Evolutionary conservation across 1,139 yeast species (phyloP).

Genomic region (Candida smagusa): DNA sequence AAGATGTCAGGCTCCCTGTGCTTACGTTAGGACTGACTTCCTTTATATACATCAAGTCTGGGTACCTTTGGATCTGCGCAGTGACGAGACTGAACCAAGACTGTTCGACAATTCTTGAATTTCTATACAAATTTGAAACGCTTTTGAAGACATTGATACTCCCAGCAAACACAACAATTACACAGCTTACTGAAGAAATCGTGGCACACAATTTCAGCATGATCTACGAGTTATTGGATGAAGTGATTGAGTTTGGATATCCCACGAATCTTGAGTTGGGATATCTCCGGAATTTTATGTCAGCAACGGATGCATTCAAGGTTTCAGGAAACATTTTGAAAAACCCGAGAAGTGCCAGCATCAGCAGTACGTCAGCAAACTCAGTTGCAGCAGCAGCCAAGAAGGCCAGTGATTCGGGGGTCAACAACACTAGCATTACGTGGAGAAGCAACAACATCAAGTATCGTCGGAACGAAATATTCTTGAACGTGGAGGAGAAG

Average conservation of each 20-base stretch:
- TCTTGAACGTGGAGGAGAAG: slow-evolving; percentile 72
- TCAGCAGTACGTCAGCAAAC: neutral
- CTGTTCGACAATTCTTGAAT: slow-evolving; percentile 77
- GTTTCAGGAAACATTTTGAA: slow-evolving; percentile 7
- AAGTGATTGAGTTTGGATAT: slow-evolving; percentile 76
- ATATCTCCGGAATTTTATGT: slow-evolving; percentile 26
- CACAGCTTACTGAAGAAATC: slow-evolving; percentile 23
- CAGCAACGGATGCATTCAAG: slow-evolving; percentile 25
- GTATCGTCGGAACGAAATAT: slow-evolving; percentile 80
- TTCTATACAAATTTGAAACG: slow-evolving; percentile 60
- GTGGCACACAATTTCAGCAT: slow-evolving; percentile 54
- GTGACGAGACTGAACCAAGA: slow-evolving; percentile 88
- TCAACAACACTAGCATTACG: slow-evolving; percentile 25
- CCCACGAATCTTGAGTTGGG: slow-evolving; percentile 67
- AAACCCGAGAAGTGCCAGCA: slow-evolving; percentile 4
- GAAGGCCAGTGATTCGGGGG: slow-evolving; percentile 1
- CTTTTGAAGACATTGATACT: slow-evolving; percentile 30
- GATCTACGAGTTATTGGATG: slow-evolving; percentile 76
- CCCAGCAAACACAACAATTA: slow-evolving; percentile 10
- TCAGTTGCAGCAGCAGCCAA: neutral
- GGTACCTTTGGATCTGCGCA: slow-evolving; percentile 76
- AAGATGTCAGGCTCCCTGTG: slow-evolving; percentile 68
- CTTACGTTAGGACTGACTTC: slow-evolving; percentile 91
- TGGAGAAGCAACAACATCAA: slow-evolving; percentile 77
- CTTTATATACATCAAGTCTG: slow-evolving; percentile 73